phyloP scores from a whole-genome alignment of 805 yeast species.

The Priceomyces castillae region DNA sequence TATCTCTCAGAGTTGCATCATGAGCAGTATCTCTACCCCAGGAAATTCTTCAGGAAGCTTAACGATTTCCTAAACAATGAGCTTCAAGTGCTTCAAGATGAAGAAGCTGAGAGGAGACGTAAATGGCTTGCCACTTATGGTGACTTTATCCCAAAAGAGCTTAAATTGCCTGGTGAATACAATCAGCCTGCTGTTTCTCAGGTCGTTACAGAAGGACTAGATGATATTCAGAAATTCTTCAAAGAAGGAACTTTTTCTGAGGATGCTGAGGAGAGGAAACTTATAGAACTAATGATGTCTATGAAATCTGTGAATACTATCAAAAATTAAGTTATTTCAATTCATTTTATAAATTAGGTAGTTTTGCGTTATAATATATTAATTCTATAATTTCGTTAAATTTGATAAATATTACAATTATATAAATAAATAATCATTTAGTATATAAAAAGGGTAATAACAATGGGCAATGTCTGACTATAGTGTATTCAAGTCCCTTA shows the following conservation, averaged over 20 bases:
- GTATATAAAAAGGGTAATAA: not conserved
- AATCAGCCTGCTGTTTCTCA: slow-evolving; percentile 38
- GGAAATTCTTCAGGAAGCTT: slow-evolving; percentile 29
- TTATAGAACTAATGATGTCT: slow-evolving; percentile 20
- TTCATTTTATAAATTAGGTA: not conserved
- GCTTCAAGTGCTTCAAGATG: slow-evolving; percentile 27
- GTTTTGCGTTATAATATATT: not conserved
- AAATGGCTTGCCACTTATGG: slow-evolving; percentile 40
- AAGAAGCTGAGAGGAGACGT: slow-evolving; percentile 33
- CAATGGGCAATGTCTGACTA: not conserved
- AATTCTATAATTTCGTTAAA: not conserved
- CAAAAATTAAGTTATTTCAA: not conserved
- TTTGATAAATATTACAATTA: not conserved
- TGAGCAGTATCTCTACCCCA: slow-evolving; percentile 38
- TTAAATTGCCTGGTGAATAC: slow-evolving; percentile 36
- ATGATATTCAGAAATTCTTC: slow-evolving; percentile 18
- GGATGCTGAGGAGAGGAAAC: slow-evolving; percentile 18
- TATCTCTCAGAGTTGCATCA: slow-evolving; percentile 39
- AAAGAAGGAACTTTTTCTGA: slow-evolving; percentile 14
- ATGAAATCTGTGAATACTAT: not conserved
- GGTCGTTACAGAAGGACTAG: slow-evolving; percentile 42
- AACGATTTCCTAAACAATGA: slow-evolving; percentile 35
- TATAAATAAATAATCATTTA: not conserved
- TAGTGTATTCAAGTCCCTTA: slow-evolving; percentile 5
- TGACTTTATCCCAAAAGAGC: slow-evolving; percentile 39